Conservation (phyloP, 2,329 filamentous ascomycete species). For the Sporothrix protearum region DNA sequence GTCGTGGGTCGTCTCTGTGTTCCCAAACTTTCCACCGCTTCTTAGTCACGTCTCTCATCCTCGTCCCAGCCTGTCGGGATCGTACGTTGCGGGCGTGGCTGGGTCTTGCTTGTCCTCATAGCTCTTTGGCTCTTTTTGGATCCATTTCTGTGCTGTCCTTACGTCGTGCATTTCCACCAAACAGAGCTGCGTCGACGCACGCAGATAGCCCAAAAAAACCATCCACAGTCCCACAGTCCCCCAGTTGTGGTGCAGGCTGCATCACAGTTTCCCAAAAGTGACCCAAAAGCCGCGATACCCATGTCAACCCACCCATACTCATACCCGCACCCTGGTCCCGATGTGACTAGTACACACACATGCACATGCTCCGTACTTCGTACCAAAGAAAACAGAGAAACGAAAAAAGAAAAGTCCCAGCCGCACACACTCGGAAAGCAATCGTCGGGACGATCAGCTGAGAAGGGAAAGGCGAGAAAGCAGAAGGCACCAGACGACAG, state of each 20-base stretch:
- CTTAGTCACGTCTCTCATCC: neutral
- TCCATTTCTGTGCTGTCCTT: neutral
- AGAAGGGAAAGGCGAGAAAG: neutral
- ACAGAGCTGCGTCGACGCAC: neutral
- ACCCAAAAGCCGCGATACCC: neutral
- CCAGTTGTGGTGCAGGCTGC: no score
- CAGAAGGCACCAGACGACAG: neutral
- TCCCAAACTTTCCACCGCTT: neutral
- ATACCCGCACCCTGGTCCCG: neutral
- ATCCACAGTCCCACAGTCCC: neutral
- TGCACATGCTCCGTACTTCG: neutral
- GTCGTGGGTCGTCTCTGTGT: conserved; percentile 10
- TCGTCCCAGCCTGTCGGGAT: conserved; percentile 10
- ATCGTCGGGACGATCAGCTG: neutral
- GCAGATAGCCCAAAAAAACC: neutral
- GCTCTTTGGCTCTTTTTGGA: neutral
- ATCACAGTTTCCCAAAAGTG: neutral
- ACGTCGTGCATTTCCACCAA: conserved; percentile 4
- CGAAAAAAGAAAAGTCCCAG: neutral
- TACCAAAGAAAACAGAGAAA: neutral
- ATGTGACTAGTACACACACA: neutral
- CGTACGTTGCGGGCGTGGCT: neutral
- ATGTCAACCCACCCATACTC: neutral
- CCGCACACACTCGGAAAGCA: neutral
- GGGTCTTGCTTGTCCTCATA: neutral